Conservation (phyloP, 2,329 filamentous ascomycete species). For the Onygenales sp. region DNA sequence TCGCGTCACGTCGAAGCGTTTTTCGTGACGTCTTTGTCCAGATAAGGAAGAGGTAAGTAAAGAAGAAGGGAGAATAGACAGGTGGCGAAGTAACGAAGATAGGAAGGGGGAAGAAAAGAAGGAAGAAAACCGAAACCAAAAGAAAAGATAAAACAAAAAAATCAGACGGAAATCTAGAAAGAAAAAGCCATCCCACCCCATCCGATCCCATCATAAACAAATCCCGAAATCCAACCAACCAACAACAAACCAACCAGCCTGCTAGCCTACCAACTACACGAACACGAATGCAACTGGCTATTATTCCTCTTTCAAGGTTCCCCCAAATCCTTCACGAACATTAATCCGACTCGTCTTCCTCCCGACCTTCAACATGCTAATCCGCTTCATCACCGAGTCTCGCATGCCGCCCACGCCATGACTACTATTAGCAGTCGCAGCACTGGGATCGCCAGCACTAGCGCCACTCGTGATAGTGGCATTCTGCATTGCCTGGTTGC, state of each 20-base stretch:
- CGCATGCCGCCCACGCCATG: constrained; percentile 27
- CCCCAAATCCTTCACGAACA: constrained; percentile 23
- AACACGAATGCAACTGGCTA: neutral
- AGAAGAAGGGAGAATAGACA: neutral
- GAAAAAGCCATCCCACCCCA: constrained; percentile 14
- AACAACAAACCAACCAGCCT: neutral
- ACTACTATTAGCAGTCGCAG: neutral
- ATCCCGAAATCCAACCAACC: constrained; percentile 17
- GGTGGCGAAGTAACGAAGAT: constrained; percentile 9
- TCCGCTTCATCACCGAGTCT: constrained; percentile 63
- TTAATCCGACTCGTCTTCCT: constrained; percentile 55
- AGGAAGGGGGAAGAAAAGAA: constrained; percentile 8
- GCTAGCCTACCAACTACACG: too few species aligned
- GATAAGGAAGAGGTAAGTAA: neutral
- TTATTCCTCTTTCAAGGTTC: constrained; percentile 29
- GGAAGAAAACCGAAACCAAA: constrained; percentile 10
- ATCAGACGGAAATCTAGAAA: constrained; percentile 11
- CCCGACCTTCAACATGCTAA: constrained; percentile 68
- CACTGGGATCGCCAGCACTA: neutral
- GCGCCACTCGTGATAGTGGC: neutral
- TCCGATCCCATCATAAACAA: constrained; percentile 11
- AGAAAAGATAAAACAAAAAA: constrained; percentile 10
- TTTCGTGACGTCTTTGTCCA: too few species aligned
- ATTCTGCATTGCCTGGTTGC: neutral
- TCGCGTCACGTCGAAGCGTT: neutral